A percentile compares a stretch with the other conserved stretches of the same genome.
Evolutionary conservation across 2,329 filamentous ascomycete genomes (phyloP).

Genomic region (Penicillium polonicum): DNA sequence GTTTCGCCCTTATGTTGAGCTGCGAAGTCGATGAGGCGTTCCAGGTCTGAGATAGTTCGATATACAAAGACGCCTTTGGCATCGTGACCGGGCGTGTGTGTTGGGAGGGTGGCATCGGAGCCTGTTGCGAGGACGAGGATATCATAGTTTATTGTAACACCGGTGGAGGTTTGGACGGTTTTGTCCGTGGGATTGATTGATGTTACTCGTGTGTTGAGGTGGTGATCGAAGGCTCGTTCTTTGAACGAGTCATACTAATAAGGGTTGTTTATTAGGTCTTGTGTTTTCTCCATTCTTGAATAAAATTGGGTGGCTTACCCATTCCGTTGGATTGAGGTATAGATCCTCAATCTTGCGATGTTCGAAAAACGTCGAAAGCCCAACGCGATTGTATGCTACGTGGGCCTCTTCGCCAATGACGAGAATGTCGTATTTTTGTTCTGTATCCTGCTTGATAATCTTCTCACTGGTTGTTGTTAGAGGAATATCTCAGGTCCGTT

Average conservation of each 20-base stretch:
- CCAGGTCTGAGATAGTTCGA: conserved; percentile 77
- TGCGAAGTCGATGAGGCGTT: conserved; percentile 73
- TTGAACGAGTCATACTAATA: conserved; percentile 64
- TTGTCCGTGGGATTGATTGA: conserved; percentile 64
- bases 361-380: conserved; percentile 83
- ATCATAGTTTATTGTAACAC: conserved; percentile 70
- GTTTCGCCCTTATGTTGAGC: conserved; percentile 64
- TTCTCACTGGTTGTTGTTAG: conserved; percentile 65
- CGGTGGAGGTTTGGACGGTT: conserved; percentile 67
- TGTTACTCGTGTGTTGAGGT: conserved; percentile 72
- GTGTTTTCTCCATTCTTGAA: not conserved
- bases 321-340: conserved; percentile 82
- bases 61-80: conserved; percentile 87
- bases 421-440: conserved; percentile 74
- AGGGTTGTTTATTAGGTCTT: not conserved
- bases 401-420: conserved; percentile 87
- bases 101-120: conserved; percentile 74
- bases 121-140: conserved; percentile 81
- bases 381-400: conserved; percentile 87
- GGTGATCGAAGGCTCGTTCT: conserved; percentile 68
- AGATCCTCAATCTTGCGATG: conserved; percentile 81
- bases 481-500: conserved; percentile 18
- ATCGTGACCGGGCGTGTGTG: conserved; percentile 71
- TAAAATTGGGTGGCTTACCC: conserved; percentile 53
- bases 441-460: conserved; percentile 77